Base-by-base conservation (phyloP, 768 basidiomycete species). In the Auriscalpium microsporum region DNA sequence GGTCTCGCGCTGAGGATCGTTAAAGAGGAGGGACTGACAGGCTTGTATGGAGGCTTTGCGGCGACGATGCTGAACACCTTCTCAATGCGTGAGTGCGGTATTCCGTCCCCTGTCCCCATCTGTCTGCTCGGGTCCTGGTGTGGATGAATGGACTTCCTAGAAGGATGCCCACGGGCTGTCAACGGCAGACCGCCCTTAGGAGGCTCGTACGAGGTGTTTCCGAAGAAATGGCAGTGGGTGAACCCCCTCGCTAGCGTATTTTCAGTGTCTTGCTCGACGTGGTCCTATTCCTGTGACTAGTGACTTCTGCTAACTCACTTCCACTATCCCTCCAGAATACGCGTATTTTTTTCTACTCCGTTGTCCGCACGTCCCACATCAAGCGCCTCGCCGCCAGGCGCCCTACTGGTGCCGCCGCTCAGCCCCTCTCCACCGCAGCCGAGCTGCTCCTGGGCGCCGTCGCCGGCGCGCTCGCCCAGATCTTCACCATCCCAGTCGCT, bases 61-160 rank as follows among this genome's bases (percentile, higher is more conserved):
- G 96, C 96, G 21, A 97, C 90, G 44, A 98, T 98, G 95, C 74
- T 98, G 62, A 97, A 96, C 70, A 96, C 93, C 1, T 99, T 99
- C 71, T 95, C 93, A 38, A 90, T 88, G 84, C 94, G 95, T 94
- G 65, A 65, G 91, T 80, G 21, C 42, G 33, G 44, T 45, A 2
- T 28, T 28, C 28, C 28, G 28, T 7, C 28, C 5, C 28, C 28
- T 21, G 2, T 28, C 28, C 28, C 28, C 4, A 28, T 28, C 5
- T 2, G 28, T 28, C 28, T 28, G 28, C 7, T 5, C 3, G 3
- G 23, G 23, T 28, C 23, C 2, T 28, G 23, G 5, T 3, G 23
- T 28, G 23, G 23, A 28, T 28, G 23, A 2, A 28, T 28, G 23
- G 23, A 28, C 23, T 28, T 28, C 23, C 23, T 28, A 28, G 23